phyloP scores from a whole-genome alignment of 176 grass and related monocot genomes.

The Oropetium thomaeum region DNA sequence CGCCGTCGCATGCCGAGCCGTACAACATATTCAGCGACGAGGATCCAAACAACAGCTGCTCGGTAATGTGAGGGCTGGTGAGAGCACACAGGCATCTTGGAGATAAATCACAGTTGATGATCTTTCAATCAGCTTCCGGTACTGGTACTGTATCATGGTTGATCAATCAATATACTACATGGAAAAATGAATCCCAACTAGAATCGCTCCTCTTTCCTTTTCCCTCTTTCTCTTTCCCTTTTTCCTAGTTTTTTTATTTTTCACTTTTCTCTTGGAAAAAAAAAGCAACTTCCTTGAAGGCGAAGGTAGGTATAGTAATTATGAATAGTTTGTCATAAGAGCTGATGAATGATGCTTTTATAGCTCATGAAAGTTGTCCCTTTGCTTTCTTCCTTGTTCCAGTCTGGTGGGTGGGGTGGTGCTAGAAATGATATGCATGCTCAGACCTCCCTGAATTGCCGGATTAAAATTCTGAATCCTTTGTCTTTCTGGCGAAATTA shows the following conservation, averaged over 20 bases:
- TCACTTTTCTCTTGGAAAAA: constrained; percentile 31
- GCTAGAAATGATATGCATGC: constrained; percentile 28
- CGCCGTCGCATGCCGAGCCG: constrained; percentile 35
- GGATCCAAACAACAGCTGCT: constrained; percentile 68
- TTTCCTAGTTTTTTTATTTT: constrained; percentile 47
- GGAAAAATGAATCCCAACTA: constrained; percentile 38
- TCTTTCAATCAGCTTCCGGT: not conserved
- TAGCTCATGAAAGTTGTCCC: no score
- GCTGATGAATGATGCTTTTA: not conserved
- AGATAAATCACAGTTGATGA: not conserved
- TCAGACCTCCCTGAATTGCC: no score
- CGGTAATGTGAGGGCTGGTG: constrained; percentile 50
- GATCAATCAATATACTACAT: constrained; percentile 39
- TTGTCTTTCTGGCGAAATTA: no score
- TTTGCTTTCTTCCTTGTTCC: no score
- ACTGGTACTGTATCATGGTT: not conserved
- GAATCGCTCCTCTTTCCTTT: constrained; percentile 23
- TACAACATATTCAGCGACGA: constrained; percentile 77
- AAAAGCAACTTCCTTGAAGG: constrained; percentile 42
- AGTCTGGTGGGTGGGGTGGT: no score
- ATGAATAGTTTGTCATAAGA: constrained; percentile 50
- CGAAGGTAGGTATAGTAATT: constrained; percentile 75
- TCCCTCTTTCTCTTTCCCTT: constrained; percentile 10
- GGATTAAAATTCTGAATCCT: no score
- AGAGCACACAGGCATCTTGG: no score